Conservation (phyloP, 225 moss, liverwort and hornwort species). For the Anthoceros angustus region DNA sequence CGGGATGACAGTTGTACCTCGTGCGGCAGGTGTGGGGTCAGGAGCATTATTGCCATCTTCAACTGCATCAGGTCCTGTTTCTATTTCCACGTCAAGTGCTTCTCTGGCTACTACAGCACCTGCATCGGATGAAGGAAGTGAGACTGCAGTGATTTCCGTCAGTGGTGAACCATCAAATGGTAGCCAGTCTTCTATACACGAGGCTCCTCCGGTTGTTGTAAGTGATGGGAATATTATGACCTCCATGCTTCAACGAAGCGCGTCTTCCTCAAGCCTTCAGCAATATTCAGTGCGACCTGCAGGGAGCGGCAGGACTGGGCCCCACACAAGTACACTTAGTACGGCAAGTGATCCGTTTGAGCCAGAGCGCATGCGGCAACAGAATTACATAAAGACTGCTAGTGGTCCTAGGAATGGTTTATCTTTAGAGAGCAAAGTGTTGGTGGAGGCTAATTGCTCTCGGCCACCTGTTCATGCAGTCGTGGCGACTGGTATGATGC, state of each 20-base stretch:
- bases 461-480: neutral
- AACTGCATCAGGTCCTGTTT: neutral
- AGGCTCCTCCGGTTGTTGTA: neutral
- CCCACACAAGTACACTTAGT: neutral
- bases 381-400: neutral
- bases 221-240: neutral
- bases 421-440: neutral
- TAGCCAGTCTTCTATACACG: neutral
- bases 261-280: neutral
- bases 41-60: neutral
- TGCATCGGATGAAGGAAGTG: neutral
- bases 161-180: neutral
- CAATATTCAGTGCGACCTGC: neutral
- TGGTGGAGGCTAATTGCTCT: neutral
- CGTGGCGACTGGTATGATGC: neutral
- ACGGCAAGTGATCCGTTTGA: slow-evolving; percentile 2
- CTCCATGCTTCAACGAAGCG: neutral
- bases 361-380: neutral
- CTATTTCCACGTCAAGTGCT: neutral
- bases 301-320: neutral
- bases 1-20: neutral
- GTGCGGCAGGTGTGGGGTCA: neutral
- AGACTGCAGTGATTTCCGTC: neutral
- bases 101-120: neutral
- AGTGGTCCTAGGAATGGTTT: neutral